These are phyloP conservation scores for Steccherinum ochraceum DNA, from an alignment of 768 basidiomycete genomes.

Conservation along the genomic window DNA sequence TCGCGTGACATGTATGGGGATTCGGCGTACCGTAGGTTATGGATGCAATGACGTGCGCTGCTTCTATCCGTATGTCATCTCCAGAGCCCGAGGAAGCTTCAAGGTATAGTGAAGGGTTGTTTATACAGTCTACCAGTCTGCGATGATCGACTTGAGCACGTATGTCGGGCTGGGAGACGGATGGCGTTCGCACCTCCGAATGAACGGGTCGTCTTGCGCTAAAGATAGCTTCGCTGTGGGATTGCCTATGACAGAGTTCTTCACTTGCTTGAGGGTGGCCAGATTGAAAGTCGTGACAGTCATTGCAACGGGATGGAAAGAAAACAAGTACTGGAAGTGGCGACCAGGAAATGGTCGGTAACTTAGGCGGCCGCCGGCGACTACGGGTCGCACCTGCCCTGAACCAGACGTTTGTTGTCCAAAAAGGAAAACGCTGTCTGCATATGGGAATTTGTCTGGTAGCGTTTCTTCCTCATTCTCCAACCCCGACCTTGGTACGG, in stretches of 20 bases:
- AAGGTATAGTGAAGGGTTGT: conserved; percentile 28
- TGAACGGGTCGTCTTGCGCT: conserved; percentile 48
- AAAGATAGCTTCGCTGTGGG: conserved; percentile 61
- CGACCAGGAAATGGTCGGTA: too few species aligned
- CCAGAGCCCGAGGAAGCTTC: conserved; percentile 31
- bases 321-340: too few species aligned
- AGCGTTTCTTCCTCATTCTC: too few species aligned
- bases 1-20: background rate
- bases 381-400: too few species aligned
- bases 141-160: background rate
- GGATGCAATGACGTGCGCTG: conserved; percentile 70
- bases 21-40: conserved; percentile 54
- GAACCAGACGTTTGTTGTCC: too few species aligned
- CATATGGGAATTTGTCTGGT: too few species aligned
- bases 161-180: background rate
- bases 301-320: conserved; percentile 17
- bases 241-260: conserved; percentile 77
- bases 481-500: too few species aligned
- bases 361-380: too few species aligned
- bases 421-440: too few species aligned
- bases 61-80: conserved; percentile 59
- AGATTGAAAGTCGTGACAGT: conserved; percentile 23
- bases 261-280: conserved; percentile 53
- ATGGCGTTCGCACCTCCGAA: conserved; percentile 40
- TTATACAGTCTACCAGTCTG: conserved; percentile 61